Conservation (phyloP, 305 asterid species). For the Fraxinus nigra region DNA sequence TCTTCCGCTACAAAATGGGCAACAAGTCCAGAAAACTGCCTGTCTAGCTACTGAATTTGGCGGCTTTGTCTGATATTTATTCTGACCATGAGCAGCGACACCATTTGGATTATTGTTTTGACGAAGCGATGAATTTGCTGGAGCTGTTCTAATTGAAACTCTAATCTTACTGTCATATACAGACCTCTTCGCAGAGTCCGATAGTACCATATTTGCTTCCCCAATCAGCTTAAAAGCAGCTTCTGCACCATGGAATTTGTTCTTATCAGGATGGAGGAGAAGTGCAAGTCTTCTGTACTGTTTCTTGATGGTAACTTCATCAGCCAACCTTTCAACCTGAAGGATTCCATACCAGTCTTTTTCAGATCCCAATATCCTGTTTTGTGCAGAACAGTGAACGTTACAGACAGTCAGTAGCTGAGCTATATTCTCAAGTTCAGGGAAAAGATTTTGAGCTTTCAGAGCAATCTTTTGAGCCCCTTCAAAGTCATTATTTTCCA, state of each 20-base stretch:
- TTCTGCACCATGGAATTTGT: constrained; percentile 87
- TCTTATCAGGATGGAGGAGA: constrained; percentile 87
- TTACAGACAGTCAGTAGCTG: constrained; percentile 69
- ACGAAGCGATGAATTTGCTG: constrained; percentile 37
- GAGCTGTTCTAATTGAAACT: constrained; percentile 34
- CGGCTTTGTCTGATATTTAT: constrained; percentile 36
- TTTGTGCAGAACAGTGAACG: constrained; percentile 79
- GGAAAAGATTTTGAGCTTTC: constrained; percentile 73
- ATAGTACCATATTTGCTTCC: constrained; percentile 73
- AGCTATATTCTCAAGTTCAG: constrained; percentile 65
- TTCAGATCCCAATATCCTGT: constrained; percentile 49
- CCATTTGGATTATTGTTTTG: constrained; percentile 42
- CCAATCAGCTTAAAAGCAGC: constrained; percentile 83
- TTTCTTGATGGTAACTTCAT: constrained; percentile 59
- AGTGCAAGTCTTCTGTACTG: constrained; percentile 83
- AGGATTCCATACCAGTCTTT: constrained; percentile 83
- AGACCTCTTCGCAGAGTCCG: constrained; percentile 56
- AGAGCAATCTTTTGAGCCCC: constrained; percentile 69
- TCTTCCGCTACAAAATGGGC: constrained; percentile 55
- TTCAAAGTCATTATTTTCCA: constrained; percentile 65
- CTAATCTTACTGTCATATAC: constrained; percentile 51
- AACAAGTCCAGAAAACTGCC: constrained; percentile 67
- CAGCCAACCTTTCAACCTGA: constrained; percentile 65
- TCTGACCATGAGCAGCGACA: constrained; percentile 23
- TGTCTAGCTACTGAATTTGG: constrained; percentile 26